Base-by-base conservation (phyloP, 768 basidiomycete species). In the Boletus barrowsii region DNA sequence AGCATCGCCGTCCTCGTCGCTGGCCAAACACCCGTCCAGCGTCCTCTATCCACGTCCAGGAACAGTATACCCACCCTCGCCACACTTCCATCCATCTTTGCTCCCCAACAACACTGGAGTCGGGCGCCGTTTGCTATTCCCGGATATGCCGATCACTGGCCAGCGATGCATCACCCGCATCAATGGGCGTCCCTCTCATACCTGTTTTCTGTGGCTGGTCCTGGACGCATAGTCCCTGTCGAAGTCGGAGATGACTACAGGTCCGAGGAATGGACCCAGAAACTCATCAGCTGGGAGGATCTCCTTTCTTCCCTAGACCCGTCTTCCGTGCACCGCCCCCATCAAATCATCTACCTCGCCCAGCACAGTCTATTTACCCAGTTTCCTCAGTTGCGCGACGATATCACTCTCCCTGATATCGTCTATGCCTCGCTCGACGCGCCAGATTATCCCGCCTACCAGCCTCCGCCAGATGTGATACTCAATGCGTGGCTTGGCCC, bases 171-270 rank as follows among this genome's bases (percentile, higher is more conserved):
- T 29, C 50, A 44, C 42, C 50, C 50, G 5, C 50, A 51, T 51
- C 78, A 83, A 5, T 98, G 96, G 96, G 58, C 69, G 11, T 87
- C 83, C 17, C 71, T 76, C 6, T 67, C 74, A 3, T 98, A 99
- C 66, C 79, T 99, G 1, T 77, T 78, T 14, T 73, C 76, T 5
- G 73, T 84, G 1, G 82, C 88, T 3, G 97, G 97, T 14, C 82
- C 81, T 41, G 94, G 89, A 2, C 80, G 97, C 20, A 72, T 91
- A 5, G 88, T 98, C 1, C 97, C 96, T 6, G 86, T 98, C 8
- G 96, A 98, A 71, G 72, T 97, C 17, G 96, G 96, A 14, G 69
- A 71, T 33, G 88, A 94, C 65, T 98, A 98, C 70, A 83, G 90
- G 29, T 73, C 76, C 11, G 80, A 82, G 20, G 81, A 82, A 43